Evolutionary conservation across 257 asterid species (phyloP).

Genomic region (Cordia subcordata): DNA sequence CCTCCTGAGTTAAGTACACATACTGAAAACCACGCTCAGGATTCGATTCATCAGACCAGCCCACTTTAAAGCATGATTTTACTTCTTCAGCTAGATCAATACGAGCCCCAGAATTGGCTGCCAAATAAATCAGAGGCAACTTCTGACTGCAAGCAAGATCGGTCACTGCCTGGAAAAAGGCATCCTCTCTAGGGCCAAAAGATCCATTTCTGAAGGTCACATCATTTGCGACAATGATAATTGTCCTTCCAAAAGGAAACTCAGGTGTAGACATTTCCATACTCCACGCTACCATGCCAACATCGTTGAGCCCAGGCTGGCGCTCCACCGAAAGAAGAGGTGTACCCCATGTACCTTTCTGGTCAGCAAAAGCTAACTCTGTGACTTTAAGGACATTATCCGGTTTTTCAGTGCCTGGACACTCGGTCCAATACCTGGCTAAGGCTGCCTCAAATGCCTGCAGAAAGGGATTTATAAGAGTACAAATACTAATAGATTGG

Average conservation of each 20-base stretch:
- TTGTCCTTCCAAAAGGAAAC: constrained; percentile 84
- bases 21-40: constrained; percentile 95
- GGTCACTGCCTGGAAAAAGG: constrained; percentile 88
- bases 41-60: constrained; percentile 91
- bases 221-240: constrained; percentile 77
- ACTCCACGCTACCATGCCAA: constrained; percentile 98
- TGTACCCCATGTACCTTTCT: constrained; percentile 82
- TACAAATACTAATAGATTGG: constrained; percentile 3
- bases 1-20: constrained; percentile 81
- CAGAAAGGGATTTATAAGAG: constrained; percentile 15
- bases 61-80: constrained; percentile 90
- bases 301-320: constrained; percentile 70
- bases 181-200: constrained; percentile 93
- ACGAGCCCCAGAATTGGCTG: constrained; percentile 99
- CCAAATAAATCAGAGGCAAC: constrained; percentile 86
- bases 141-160: constrained; percentile 71
- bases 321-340: constrained; percentile 65
- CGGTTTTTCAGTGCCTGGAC: constrained; percentile 41
- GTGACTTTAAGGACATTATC: constrained; percentile 51
- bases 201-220: constrained; percentile 94
- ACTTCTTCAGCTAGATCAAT: constrained; percentile 98
- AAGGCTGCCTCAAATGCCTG: constrained; percentile 93
- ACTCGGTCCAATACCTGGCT: constrained; percentile 62
- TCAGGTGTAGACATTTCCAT: constrained; percentile 95
- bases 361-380: constrained; percentile 64